Percentiles rank a stretch among this genome's conserved stretches.
These are phyloP conservation scores for Pogostemon cablin DNA, from an alignment of 257 asterid species.

Conservation along the genomic window DNA sequence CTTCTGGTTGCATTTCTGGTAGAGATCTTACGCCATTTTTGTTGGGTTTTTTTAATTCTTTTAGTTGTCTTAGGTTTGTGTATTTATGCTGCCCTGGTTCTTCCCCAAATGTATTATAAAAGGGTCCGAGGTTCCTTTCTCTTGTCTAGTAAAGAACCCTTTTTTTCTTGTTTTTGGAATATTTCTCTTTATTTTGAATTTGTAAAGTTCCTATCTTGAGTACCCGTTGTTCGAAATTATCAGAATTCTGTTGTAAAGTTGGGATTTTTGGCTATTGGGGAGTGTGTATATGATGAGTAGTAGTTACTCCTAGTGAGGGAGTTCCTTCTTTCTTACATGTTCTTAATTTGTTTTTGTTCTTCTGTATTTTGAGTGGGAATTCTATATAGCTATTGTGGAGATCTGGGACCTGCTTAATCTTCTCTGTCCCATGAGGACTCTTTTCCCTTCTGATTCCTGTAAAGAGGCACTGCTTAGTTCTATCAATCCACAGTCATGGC, in stretches of 20 bases:
- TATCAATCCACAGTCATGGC: slow-evolving; percentile 95
- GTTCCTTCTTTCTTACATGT: slow-evolving; percentile 4
- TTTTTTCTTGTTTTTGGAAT: slow-evolving; percentile 9
- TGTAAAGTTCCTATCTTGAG: slow-evolving; percentile 32
- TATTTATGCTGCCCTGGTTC: slow-evolving; percentile 33
- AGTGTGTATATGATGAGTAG: slow-evolving; percentile 31
- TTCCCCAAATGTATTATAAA: slow-evolving; percentile 20
- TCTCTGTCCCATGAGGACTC: slow-evolving; percentile 92
- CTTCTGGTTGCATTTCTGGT: slow-evolving; percentile 51
- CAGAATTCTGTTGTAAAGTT: slow-evolving; percentile 31
- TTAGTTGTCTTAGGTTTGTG: slow-evolving; percentile 28
- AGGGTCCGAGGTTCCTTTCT: slow-evolving; percentile 29
- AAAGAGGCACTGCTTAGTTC: slow-evolving; percentile 71
- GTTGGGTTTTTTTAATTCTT: slow-evolving; percentile 37
- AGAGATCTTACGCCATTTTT: slow-evolving; percentile 56
- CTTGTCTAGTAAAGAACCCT: slow-evolving; percentile 17
- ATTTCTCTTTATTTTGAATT: slow-evolving; percentile 9
- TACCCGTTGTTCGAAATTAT: slow-evolving; percentile 31
- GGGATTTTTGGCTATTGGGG: slow-evolving; percentile 32
- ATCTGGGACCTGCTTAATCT: slow-evolving; percentile 80
- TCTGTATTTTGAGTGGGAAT: slow-evolving; percentile 33
- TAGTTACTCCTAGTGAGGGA: slow-evolving; percentile 30
- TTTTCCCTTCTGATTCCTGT: slow-evolving; percentile 83
- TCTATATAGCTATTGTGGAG: slow-evolving; percentile 74
- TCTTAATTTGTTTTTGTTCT: slow-evolving; percentile 11